These are phyloP conservation scores for Geotrichum fermentans DNA, from an alignment of 1,139 yeast genomes.

Conservation along the genomic window DNA sequence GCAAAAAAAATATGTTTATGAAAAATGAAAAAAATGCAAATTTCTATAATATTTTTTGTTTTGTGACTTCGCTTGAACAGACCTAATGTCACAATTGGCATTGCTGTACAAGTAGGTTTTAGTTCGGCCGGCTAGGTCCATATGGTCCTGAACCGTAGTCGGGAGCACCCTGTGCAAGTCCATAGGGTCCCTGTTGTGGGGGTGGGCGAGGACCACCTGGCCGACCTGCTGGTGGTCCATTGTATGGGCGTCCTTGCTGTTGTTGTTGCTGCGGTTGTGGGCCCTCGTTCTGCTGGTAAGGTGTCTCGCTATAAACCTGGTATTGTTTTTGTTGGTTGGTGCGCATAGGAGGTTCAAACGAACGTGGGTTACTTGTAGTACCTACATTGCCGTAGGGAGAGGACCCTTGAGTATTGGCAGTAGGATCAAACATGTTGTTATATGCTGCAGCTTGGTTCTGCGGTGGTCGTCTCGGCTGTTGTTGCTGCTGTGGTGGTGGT, in stretches of 20 bases:
- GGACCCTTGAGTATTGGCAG: constrained; percentile 57
- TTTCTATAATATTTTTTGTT: too few species aligned
- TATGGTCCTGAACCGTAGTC: background rate
- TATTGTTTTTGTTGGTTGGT: constrained; percentile 3
- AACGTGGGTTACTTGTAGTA: background rate
- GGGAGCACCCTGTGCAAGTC: constrained; percentile 91
- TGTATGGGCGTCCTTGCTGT: background rate
- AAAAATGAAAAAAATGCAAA: too few species aligned
- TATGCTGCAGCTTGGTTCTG: constrained; percentile 48
- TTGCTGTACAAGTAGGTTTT: too few species aligned
- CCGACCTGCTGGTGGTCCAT: background rate
- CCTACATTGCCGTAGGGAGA: background rate
- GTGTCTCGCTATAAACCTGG: constrained; percentile 3
- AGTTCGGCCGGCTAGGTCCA: constrained; percentile 1
- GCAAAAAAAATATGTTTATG: too few species aligned
- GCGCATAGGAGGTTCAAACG: constrained; percentile 2
- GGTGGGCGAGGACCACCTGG: constrained; percentile 97
- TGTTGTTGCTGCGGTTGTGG: background rate
- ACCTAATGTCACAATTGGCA: too few species aligned
- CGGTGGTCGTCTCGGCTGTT: background rate
- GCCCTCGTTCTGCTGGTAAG: background rate
- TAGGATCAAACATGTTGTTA: constrained; percentile 27
- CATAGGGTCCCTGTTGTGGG: constrained; percentile 94
- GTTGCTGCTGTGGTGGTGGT: constrained; percentile 1
- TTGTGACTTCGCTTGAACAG: too few species aligned